Base-by-base conservation (phyloP, 2,329 filamentous ascomycete species). In the Capronia americana region DNA sequence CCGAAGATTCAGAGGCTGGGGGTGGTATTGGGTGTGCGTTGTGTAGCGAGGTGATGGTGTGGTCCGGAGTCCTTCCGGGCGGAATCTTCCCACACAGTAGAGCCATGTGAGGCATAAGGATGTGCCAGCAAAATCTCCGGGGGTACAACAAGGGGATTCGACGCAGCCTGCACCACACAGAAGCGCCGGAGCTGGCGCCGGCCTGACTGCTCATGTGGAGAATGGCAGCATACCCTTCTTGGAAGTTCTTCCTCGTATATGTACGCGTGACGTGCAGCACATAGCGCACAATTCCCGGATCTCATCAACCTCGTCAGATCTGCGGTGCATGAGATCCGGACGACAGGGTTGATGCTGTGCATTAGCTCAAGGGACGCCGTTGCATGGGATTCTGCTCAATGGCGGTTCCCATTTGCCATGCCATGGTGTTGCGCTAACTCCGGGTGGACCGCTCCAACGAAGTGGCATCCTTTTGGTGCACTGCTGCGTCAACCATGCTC, bases 231-330 rank as follows among this genome's bases (percentile, higher is more conserved):
- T 34, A 32, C 53, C 28, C 53, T 34, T 32, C 28, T n/a, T 4
- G 53, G 28, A 55, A 55, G 17, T 17, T 20, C 23, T n/a, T 55
- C 30, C 30, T 57, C 55, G 51, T 62, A 44, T 48, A 55, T 62
- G 51, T 56, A 55, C 38, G 32, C 30, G 23, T 56, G 60, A 62
- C 60, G 51, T 62, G 60, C 60, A 62, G 60, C 23, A 24, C n/a
- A 46, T 54, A 17, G 20, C 51, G 51, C 51, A n/a, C 12, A 4
- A 26, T 30, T 23, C 28, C 26, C 24, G n/a, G 28, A 55, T 34
- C 53, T 55, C 28, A 28, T 55, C 26, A 8, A 24, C 53, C 30
- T 23, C 41, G 32, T 26, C 34, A 11, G 50, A 56, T 53, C 60
- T 20, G 38, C 38, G 28, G 8, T 62, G 38, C 34, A 46, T n/a